Evolutionary conservation across 768 basidiomycete genomes (phyloP).

Genomic region (Gautieria morchelliformis): DNA sequence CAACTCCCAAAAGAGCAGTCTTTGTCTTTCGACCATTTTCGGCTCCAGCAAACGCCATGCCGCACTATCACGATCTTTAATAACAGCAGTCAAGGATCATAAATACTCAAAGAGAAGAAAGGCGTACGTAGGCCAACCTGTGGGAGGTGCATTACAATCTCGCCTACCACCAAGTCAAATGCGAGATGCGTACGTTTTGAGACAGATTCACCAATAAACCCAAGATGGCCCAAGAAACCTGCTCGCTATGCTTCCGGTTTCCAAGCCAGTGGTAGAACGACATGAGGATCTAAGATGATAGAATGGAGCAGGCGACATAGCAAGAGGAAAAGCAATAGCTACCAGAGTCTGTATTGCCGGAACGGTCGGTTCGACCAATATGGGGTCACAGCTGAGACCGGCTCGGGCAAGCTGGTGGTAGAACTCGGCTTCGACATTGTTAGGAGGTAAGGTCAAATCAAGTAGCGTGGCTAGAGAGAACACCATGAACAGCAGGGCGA

Average conservation of each 20-base stretch:
- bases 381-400: slow-evolving; percentile 55
- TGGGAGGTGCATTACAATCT: background rate
- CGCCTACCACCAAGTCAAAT: background rate
- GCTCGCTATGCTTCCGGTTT: slow-evolving; percentile 44
- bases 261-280: slow-evolving; percentile 9
- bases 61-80: slow-evolving; percentile 53
- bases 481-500: slow-evolving; percentile 45
- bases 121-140: slow-evolving; percentile 64
- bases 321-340: slow-evolving; percentile 5
- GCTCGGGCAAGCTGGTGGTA: slow-evolving; percentile 57
- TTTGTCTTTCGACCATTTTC: slow-evolving; percentile 54
- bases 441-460: slow-evolving; percentile 47
- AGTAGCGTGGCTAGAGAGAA: slow-evolving; percentile 54
- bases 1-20: slow-evolving; percentile 70
- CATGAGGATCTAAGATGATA: slow-evolving; percentile 5
- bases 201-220: slow-evolving; percentile 57
- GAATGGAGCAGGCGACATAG: background rate
- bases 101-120: slow-evolving; percentile 23
- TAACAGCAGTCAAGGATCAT: slow-evolving; percentile 10
- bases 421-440: slow-evolving; percentile 50
- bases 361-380: slow-evolving; percentile 61
- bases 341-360: slow-evolving; percentile 66
- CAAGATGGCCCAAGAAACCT: slow-evolving; percentile 59
- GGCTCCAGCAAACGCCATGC: slow-evolving; percentile 49
- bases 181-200: slow-evolving; percentile 43